A percentile compares a stretch with the other conserved stretches of the same genome.
These are phyloP conservation scores for Calocybe gangraenosa DNA, from an alignment of 768 basidiomycete genomes.

Conservation along the genomic window DNA sequence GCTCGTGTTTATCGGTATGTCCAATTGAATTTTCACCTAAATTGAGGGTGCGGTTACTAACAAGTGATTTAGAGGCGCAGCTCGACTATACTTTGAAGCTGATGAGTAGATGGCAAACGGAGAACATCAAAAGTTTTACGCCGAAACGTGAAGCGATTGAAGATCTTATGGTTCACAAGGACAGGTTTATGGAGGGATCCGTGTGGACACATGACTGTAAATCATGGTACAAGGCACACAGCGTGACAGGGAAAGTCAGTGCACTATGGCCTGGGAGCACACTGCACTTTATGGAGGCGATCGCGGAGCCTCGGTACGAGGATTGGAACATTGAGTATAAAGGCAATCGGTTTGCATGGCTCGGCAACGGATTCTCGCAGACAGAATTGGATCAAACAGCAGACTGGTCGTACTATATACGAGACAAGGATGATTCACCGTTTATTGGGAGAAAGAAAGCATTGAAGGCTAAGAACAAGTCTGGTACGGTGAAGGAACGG, in stretches of 20 bases:
- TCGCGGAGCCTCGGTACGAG: constrained; percentile 28
- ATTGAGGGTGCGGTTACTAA: too few species aligned
- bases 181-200: constrained; percentile 29
- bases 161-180: constrained; percentile 27
- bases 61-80: constrained; percentile 22
- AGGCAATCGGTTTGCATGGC: constrained; percentile 30
- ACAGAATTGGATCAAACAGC: constrained; percentile 26
- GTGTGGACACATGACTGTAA: constrained; percentile 28
- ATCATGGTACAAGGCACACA: constrained; percentile 32
- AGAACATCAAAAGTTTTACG: constrained; percentile 31
- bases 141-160: constrained; percentile 30
- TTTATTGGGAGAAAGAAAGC: constrained; percentile 11
- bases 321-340: constrained; percentile 31
- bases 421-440: constrained; percentile 9
- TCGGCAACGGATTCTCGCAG: constrained; percentile 32
- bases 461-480: constrained; percentile 9
- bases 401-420: constrained; percentile 30
- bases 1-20: constrained; percentile 24
- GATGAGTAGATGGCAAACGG: constrained; percentile 30
- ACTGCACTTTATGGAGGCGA: constrained; percentile 30
- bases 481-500: constrained; percentile 3
- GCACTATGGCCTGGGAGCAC: constrained; percentile 33
- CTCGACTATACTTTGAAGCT: constrained; percentile 30
- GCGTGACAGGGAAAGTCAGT: constrained; percentile 23
- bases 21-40: too few species aligned